Evolutionary conservation across 192 early-diverging fungal species (phyloP).

Genomic region (Coemansia sp.): DNA sequence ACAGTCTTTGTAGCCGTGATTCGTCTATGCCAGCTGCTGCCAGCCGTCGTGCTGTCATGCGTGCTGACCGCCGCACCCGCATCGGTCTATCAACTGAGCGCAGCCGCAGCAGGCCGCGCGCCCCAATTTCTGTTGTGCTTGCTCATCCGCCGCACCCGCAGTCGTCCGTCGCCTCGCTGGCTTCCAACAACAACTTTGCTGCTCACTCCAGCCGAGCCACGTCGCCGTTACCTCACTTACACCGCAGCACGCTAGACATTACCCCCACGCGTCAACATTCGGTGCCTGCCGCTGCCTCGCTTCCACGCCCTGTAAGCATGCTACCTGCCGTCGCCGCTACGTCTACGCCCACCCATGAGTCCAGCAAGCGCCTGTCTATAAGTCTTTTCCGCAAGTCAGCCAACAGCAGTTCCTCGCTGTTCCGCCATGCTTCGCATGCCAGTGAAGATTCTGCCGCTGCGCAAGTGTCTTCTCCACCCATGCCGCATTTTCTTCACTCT

Average conservation of each 20-base stretch:
- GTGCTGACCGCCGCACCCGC: slow-evolving; percentile 36
- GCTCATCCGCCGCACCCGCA: slow-evolving; percentile 17
- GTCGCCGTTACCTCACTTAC: slow-evolving; percentile 15
- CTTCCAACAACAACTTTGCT: slow-evolving; percentile 1
- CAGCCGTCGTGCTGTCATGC: slow-evolving; percentile 34
- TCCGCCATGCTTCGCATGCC: slow-evolving; percentile 31
- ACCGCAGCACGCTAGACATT: slow-evolving; percentile 38
- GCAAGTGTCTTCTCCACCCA: slow-evolving; percentile 5
- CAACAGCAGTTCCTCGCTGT: slow-evolving; percentile 35
- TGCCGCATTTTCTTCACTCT: slow-evolving; percentile 1
- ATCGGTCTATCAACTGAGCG: slow-evolving; percentile 17
- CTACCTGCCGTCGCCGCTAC: slow-evolving; percentile 8
- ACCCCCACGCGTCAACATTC: slow-evolving; percentile 33
- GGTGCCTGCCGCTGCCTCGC: slow-evolving; percentile 36
- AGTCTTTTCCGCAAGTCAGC: slow-evolving; percentile 37
- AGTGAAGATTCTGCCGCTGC: slow-evolving; percentile 31
- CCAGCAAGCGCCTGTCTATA: slow-evolving; percentile 45
- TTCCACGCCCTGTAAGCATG: slow-evolving; percentile 46
- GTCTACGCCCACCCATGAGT: slow-evolving; percentile 13
- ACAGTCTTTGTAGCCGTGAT: slow-evolving; percentile 37
- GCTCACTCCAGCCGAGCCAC: slow-evolving; percentile 8
- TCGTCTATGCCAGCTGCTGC: slow-evolving; percentile 28
- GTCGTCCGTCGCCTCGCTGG: slow-evolving; percentile 12
- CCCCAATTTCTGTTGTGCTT: slow-evolving; percentile 3
- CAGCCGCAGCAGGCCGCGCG: slow-evolving; percentile 39